Percentiles rank a stretch among this genome's conserved stretches.
Evolutionary conservation across 345 rosid genomes (phyloP).

Genomic region (Cochlearia excelsa): DNA sequence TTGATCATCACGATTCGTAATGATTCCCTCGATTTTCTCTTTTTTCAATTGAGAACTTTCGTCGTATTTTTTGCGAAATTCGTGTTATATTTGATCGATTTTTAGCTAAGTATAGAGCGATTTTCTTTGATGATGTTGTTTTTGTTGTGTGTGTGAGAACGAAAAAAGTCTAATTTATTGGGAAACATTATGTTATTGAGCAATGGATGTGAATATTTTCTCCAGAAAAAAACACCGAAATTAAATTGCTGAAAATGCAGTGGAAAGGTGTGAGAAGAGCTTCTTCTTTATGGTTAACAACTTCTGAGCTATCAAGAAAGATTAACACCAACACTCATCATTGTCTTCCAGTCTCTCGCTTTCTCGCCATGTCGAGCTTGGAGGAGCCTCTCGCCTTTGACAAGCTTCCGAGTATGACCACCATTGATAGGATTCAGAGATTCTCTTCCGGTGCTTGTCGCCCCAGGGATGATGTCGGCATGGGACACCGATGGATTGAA

Average conservation of each 20-base stretch:
- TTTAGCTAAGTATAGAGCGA: not conserved
- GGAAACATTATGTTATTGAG: constrained; percentile 17
- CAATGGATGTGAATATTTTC: constrained; percentile 30
- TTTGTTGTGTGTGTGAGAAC: not conserved
- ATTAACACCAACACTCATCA: constrained; percentile 24
- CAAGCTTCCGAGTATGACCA: constrained; percentile 90
- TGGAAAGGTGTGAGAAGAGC: constrained; percentile 31
- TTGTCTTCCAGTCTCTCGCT: constrained; percentile 41
- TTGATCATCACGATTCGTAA: not conserved
- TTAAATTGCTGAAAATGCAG: constrained; percentile 30
- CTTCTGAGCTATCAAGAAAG: constrained; percentile 17
- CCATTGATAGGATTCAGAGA: constrained; percentile 77
- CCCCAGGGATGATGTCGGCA: constrained; percentile 61
- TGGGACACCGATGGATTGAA: constrained; percentile 84
- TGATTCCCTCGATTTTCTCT: not conserved
- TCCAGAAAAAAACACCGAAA: constrained; percentile 31
- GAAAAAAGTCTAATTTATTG: not conserved
- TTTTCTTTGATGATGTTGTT: not conserved
- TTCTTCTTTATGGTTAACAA: constrained; percentile 25
- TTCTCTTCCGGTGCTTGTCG: constrained; percentile 85
- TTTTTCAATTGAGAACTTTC: not conserved
- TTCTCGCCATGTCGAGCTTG: constrained; percentile 79
- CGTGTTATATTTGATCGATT: not conserved
- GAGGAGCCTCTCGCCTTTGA: constrained; percentile 88
- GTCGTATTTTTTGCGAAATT: not conserved